Percentiles rank a stretch among this genome's conserved stretches.
phyloP scores from a whole-genome alignment of 139 green algal species.

The Chlamydomonas sp. region DNA sequence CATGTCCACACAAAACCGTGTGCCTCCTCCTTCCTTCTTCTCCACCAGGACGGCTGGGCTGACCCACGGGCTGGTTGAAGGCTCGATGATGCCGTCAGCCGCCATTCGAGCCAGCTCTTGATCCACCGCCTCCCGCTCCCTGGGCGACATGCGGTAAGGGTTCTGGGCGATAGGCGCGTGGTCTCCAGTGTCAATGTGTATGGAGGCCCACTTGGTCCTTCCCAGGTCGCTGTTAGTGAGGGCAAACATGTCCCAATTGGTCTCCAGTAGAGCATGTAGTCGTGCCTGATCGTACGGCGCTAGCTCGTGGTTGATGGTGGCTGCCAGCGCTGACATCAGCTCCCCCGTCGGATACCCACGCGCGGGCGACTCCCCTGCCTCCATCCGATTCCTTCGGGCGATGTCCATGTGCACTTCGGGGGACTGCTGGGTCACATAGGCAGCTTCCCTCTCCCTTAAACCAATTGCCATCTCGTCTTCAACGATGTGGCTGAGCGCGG shows the following conservation, averaged over 20 bases:
- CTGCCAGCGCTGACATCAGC: background rate
- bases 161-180: background rate
- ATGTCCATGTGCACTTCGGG: too few species aligned
- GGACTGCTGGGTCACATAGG: too few species aligned
- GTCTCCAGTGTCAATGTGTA: background rate
- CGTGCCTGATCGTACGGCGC: background rate
- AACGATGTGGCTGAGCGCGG: too few species aligned
- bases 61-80: background rate
- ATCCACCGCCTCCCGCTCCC: background rate
- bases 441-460: too few species aligned
- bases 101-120: background rate
- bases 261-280: background rate
- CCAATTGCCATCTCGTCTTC: too few species aligned
- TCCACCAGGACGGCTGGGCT: background rate
- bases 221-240: background rate
- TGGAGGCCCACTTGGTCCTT: background rate
- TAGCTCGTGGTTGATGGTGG: background rate
- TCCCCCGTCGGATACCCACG: too few species aligned
- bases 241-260: background rate
- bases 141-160: background rate
- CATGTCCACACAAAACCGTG: background rate
- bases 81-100: constrained; percentile 9
- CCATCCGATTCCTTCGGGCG: too few species aligned
- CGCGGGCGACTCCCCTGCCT: too few species aligned
- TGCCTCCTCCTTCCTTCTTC: background rate